Percentiles rank a stretch among this genome's conserved stretches.
Conservation (phyloP, 169 alveolate species). For the Hammondia hammondi region DNA sequence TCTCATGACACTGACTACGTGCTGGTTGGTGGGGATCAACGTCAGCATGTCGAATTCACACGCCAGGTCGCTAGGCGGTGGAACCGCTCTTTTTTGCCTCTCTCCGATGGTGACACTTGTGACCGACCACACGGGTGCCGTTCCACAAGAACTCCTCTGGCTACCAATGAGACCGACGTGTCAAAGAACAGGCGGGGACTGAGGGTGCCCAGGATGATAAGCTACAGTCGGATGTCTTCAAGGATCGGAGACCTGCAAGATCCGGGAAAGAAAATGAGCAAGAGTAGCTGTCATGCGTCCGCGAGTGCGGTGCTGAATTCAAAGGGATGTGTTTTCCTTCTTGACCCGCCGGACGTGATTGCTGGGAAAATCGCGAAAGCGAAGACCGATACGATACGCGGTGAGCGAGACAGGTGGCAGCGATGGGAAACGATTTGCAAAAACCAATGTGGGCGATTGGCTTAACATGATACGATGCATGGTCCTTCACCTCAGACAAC, state of each 20-base stretch:
- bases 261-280: slow-evolving; percentile 55
- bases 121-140: not conserved
- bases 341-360: slow-evolving; percentile 40
- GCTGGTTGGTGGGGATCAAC: slow-evolving; percentile 66
- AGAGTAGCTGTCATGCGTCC: not conserved
- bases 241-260: slow-evolving; percentile 17
- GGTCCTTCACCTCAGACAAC: too few species aligned
- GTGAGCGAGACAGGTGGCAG: not conserved
- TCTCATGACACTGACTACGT: slow-evolving; percentile 62
- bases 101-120: not conserved
- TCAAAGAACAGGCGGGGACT: not conserved
- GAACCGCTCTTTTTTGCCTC: not conserved
- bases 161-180: not conserved
- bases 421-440: not conserved
- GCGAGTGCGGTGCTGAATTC: not conserved
- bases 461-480: too few species aligned
- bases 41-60: slow-evolving; percentile 68
- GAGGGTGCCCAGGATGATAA: not conserved
- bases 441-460: too few species aligned
- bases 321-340: slow-evolving; percentile 30
- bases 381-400: slow-evolving; percentile 38
- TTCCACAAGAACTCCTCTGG: not conserved
- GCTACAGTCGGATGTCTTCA: not conserved
- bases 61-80: slow-evolving; percentile 61
- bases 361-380: slow-evolving; percentile 57